Evolutionary conservation across 371 early-diverging fungal genomes (phyloP), one percentile per base, ranked within the genome.

Genomic region (Rhizopus stolonifer): DNA sequence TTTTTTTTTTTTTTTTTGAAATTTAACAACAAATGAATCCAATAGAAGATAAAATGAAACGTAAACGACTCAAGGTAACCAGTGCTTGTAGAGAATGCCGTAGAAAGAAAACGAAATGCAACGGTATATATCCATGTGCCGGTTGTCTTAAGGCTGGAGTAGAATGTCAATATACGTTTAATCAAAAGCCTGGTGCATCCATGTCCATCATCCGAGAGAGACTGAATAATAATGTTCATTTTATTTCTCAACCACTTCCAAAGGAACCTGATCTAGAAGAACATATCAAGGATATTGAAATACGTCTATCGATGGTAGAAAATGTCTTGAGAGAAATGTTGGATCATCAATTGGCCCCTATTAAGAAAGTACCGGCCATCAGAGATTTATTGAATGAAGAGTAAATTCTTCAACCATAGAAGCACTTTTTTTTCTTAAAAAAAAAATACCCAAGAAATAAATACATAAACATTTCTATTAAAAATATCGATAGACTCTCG

Each of bases 21-120:
- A 1, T 13, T 34, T 36, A 17, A 14, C 22, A 21, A 7, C 48
- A 49, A 49, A 50, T 43, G 18, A 33, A 31, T 3, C 29, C 36
- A 34, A 31, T 25, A 25, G 49, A 49, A 11, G 64, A 64, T 18
- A 62, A 62, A 39, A 56, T 52, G 9, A 58, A 56, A 45, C 58
- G 69, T 26, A 69, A 65, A 44, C 58, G 70, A 52, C 66, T 69
- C 56, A 69, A 65, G 46, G 65, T 62, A 4, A 54, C 56, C 17
- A 65, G 58, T 29, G 70, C 70, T 9, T 69, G 70, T 36, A 46
- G 55, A 23, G 63, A 62, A 33, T 69, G 70, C 42, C 56, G 70
- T 18, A 49, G 70, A 32, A 67, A 64, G 44, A 69, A 69, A 31
- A 67, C 67, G 2, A 67, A 67, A 50, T 67, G 70, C 31, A 62